Evolutionary conservation across 768 basidiomycete genomes (phyloP), one percentile per base, ranked within the genome.

Genomic region (Lanmaoa pseudosensibilis): DNA sequence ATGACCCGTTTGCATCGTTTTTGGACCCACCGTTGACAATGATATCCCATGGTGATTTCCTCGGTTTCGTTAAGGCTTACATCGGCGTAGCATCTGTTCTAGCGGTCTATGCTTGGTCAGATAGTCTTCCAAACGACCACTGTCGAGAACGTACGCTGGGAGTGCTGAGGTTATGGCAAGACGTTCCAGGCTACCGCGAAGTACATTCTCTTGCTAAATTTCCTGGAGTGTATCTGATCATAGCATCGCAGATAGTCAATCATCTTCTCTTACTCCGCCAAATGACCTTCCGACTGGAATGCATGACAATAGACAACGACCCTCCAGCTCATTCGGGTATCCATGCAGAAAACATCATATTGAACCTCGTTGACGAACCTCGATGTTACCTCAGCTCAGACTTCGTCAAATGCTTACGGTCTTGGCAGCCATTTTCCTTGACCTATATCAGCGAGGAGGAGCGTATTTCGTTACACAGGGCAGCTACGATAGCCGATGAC

Each of bases 21-120:
- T 74, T 82, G 56, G 75, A 56, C 60, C 60, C 47, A 54, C 75
- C 58, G 59, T 46, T 41, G 23, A 39, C 54, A 13, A 23, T 61
- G 2, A 65, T 71, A 39, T 73, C 80, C 4, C 82, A 85, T 65
- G 77, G 77, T 27, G 83, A 85, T 45, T 88, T 91, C 59, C 69
- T 90, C 18, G 72, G 77, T 1, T 86, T 89, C 57, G 75, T 88
- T 11, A 79, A 86, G 55, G 86, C 86, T 0, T 84, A 81, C 58
- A 72, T 91, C 46, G 90, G 90, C 2, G 78, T 91, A 9, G 78
- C 84, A 3, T 77, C 79, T 49, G 83, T 90, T 15, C 71, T 92
- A 15, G 84, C 84, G 2, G 86, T 88, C 34, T 86, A 86, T 65
- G 86, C 88, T 4, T 93, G 89, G 87, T 83, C 90, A 13, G 90